These are phyloP conservation scores for Ajuga chamaepitys DNA, from an alignment of 257 asterid genomes.

Conservation along the genomic window DNA sequence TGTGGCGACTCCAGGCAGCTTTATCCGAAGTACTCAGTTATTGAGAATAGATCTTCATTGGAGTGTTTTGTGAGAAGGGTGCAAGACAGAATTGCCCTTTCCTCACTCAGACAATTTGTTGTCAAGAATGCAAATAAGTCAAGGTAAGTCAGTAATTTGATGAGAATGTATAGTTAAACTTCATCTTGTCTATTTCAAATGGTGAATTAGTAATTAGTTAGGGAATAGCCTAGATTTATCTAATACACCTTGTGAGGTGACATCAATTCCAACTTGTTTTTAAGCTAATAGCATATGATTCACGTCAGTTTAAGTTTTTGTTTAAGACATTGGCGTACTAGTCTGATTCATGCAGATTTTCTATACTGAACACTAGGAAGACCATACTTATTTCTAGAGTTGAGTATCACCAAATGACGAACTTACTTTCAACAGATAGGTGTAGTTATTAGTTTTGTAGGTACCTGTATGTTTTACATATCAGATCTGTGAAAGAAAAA, in stretches of 20 bases:
- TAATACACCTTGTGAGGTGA: neutral
- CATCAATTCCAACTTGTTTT: neutral
- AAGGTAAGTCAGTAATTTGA: constrained; percentile 44
- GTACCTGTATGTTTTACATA: no score
- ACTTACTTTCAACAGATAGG: neutral
- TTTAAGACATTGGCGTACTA: neutral
- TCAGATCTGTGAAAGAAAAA: no score
- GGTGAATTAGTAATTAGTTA: neutral
- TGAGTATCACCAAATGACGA: no score
- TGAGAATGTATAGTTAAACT: neutral
- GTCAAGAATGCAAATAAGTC: constrained; percentile 58
- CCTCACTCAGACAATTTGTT: constrained; percentile 57
- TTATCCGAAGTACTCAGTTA: constrained; percentile 29
- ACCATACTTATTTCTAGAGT: neutral
- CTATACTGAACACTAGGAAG: neutral
- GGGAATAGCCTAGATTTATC: neutral
- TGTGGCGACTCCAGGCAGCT: constrained; percentile 41
- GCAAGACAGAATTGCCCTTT: constrained; percentile 63
- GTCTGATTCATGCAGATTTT: neutral
- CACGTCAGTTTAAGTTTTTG: neutral
- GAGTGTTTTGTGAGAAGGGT: constrained; percentile 80
- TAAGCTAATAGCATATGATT: neutral
- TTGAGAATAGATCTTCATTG: constrained; percentile 42
- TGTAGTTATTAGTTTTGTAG: neutral
- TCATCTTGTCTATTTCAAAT: neutral